These are phyloP conservation scores for Pulveroboletus sp. DNA, from an alignment of 768 basidiomycete species.

Conservation along the genomic window DNA sequence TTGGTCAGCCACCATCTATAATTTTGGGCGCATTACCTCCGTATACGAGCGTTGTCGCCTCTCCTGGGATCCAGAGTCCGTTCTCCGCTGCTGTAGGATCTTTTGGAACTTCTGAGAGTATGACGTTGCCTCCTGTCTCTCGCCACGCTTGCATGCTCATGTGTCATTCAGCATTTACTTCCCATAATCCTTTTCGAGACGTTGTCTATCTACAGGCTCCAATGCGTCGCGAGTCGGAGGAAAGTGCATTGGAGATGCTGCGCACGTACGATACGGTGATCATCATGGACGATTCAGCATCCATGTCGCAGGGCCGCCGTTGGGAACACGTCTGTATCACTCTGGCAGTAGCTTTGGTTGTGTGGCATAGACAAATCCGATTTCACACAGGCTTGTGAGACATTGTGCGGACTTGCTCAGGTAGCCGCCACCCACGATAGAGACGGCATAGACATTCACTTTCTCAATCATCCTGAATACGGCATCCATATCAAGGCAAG, in stretches of 20 bases:
- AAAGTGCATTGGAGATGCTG: conserved; percentile 34
- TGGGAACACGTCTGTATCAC: conserved; percentile 46
- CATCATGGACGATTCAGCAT: conserved; percentile 57
- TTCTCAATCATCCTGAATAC: conserved; percentile 42
- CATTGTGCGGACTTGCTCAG: conserved; percentile 42
- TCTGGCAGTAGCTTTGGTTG: not conserved
- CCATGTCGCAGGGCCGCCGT: conserved; percentile 41
- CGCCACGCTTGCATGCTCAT: conserved; percentile 21
- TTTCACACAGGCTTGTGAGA: conserved; percentile 8
- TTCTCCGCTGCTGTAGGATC: conserved; percentile 3
- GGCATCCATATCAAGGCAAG: conserved; percentile 38
- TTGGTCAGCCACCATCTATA: not conserved
- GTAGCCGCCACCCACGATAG: conserved; percentile 46
- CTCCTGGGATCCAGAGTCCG: conserved; percentile 5
- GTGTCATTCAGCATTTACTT: conserved; percentile 17
- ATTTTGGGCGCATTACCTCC: conserved; percentile 21
- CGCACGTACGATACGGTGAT: conserved; percentile 52
- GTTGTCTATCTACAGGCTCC: conserved; percentile 24
- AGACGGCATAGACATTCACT: conserved; percentile 60
- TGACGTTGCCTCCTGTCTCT: conserved; percentile 17
- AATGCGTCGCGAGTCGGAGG: conserved; percentile 23
- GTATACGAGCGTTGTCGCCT: conserved; percentile 11
- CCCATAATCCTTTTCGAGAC: conserved; percentile 14
- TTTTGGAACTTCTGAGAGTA: conserved; percentile 13
- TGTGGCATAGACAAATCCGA: not conserved